Conservation (phyloP, 2,329 filamentous ascomycete genomes). For the Fusarium cyanostomum region DNA sequence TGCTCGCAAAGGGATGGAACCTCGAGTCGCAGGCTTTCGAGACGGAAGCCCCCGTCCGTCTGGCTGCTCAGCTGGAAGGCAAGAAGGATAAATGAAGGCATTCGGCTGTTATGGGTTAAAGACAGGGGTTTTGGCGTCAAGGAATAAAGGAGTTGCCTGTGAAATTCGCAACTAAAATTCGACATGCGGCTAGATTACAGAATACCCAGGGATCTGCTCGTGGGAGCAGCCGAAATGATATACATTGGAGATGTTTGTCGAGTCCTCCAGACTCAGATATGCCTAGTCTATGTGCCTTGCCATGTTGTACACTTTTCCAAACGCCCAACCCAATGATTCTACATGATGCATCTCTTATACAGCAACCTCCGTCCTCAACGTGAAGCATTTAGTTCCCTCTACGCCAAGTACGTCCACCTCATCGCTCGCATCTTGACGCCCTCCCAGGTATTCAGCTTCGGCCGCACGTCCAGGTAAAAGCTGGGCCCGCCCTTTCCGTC, state of each 20-base stretch:
- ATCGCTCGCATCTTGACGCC: constrained; percentile 72
- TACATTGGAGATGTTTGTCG: constrained; percentile 37
- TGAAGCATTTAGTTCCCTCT: not conserved
- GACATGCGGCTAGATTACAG: not conserved
- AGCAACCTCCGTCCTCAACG: constrained; percentile 1
- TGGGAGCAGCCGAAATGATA: constrained; percentile 2
- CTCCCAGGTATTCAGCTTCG: constrained; percentile 74
- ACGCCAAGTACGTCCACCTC: constrained; percentile 61
- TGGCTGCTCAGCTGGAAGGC: constrained; percentile 36
- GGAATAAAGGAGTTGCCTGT: not conserved
- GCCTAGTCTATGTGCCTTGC: constrained; percentile 8
- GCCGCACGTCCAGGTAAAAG: constrained; percentile 74
- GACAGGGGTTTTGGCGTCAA: not conserved
- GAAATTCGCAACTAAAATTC: not conserved
- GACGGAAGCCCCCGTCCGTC: constrained; percentile 48
- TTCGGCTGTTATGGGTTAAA: not conserved
- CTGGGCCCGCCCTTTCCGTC: constrained; percentile 56
- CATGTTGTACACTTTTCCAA: constrained; percentile 40
- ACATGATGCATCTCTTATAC: constrained; percentile 32
- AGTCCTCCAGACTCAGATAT: constrained; percentile 5
- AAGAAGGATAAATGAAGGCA: constrained; percentile 42
- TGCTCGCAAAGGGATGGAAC: constrained; percentile 49
- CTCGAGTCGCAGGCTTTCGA: constrained; percentile 49
- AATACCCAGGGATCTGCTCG: constrained; percentile 1
- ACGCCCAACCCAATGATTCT: constrained; percentile 38